These are phyloP conservation scores for Oryza nivara DNA, from an alignment of 176 grass and related monocot genomes.

Conservation along the genomic window DNA sequence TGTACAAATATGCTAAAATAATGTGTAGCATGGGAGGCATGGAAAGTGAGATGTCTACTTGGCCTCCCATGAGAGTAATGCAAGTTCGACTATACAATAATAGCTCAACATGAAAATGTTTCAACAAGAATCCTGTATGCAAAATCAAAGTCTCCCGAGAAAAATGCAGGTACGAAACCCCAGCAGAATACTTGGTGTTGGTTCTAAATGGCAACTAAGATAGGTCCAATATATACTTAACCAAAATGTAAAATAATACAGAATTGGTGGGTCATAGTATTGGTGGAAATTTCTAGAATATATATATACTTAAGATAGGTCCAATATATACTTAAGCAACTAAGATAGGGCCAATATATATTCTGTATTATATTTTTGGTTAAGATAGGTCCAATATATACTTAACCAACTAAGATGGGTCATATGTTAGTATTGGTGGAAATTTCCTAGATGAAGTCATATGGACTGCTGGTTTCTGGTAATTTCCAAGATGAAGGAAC, in stretches of 20 bases:
- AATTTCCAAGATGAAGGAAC: background rate
- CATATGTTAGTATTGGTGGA: too few relatives aligned
- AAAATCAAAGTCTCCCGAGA: background rate
- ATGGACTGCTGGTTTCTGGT: background rate
- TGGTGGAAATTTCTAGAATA: too few relatives aligned
- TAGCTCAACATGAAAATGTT: background rate
- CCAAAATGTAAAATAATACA: background rate
- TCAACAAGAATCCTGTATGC: background rate
- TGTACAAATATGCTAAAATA: background rate
- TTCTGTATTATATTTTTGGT: too few relatives aligned
- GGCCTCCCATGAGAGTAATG: background rate
- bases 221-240: background rate
- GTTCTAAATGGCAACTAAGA: background rate
- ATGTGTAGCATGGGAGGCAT: constrained; percentile 6
- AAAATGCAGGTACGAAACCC: background rate
- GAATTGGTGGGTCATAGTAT: background rate
- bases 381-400: too few relatives aligned
- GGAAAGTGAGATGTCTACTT: constrained; percentile 21
- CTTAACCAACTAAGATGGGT: too few relatives aligned
- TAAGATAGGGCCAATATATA: too few relatives aligned
- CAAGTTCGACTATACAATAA: background rate
- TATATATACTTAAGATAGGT: too few relatives aligned
- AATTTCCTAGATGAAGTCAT: background rate
- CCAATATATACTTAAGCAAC: too few relatives aligned
- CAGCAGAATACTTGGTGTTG: background rate